Evolutionary conservation across 164 flowering plant species (phyloP), one percentile per base, ranked within the genome.

Genomic region (Kingdonia uniflora): DNA sequence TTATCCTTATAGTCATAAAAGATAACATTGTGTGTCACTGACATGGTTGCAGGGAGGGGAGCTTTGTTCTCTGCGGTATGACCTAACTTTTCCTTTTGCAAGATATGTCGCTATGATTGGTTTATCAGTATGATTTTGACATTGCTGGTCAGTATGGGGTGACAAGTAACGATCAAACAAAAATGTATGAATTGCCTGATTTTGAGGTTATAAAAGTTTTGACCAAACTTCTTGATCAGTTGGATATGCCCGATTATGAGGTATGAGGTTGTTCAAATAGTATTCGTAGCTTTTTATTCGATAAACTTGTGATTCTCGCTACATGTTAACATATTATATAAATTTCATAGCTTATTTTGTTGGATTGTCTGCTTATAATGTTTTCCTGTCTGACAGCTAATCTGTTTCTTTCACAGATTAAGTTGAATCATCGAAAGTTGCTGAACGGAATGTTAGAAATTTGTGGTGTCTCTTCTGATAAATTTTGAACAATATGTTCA

Each of bases 21-120:
- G 11, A 45, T 19, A 45, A 45, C 19, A 4, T 45, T 45, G 24
- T 4, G 19, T 16, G 24, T 16, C 5, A 17, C 20, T 45, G 4
- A 42, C 19, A 42, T 21, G 13, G n/a, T 41, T 54, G 16, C 57
- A 54, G 57, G 57, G 57, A 39, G 57, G 57, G 10, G 57, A 54
- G 38, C 25, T 22, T 55, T 88, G 94, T 71, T 85, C 95, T 25
- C 65, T 92, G 65, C 78, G 98, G 6, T 92, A 92, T 76, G 98
- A 92, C 66, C 66, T 92, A 45, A 92, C 98, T 14, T 96, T 92
- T 44, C 98, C 98, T 61, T 88, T 92, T 76, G 95, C 98, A 38
- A 67, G 98, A 52, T 82, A 71, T 65, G 75, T 88, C 51, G 98
- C 96, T 60, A 84, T 86, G 94, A 82, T 88, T 74, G 88, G 90